Percentiles rank a stretch among this genome's conserved stretches.
phyloP scores from a whole-genome alignment of 768 basidiomycete species.

The Suillus weaverae region DNA sequence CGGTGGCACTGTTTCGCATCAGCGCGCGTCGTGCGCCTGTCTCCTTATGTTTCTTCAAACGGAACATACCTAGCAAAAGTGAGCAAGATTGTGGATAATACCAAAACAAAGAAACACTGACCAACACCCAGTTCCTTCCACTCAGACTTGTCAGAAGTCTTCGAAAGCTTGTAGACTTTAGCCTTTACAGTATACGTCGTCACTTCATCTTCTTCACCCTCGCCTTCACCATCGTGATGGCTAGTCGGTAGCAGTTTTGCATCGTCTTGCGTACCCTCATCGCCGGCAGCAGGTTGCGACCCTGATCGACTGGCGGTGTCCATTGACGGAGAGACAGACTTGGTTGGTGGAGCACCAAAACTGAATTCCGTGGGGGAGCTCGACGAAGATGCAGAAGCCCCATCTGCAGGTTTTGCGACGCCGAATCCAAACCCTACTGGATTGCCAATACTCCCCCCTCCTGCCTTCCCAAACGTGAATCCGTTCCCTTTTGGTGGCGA shows the following conservation, averaged over 20 bases:
- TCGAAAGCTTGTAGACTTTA: conserved; percentile 63
- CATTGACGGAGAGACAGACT: conserved; percentile 23
- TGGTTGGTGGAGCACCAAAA: conserved; percentile 24
- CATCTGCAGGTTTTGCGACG: conserved; percentile 21
- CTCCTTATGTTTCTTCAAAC: conserved; percentile 74
- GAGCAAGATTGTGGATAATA: neutral
- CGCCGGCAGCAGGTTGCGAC: conserved; percentile 34
- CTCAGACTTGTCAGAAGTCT: conserved; percentile 43
- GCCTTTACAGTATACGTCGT: conserved; percentile 57
- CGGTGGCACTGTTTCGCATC: conserved; percentile 70
- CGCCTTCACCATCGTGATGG: conserved; percentile 69
- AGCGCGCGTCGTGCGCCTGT: conserved; percentile 58
- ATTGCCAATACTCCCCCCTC: conserved; percentile 55
- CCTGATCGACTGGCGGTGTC: conserved; percentile 25
- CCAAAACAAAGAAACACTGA: conserved; percentile 32
- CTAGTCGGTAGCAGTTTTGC: conserved; percentile 22
- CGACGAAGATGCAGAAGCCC: conserved; percentile 15
- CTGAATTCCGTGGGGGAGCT: conserved; percentile 20
- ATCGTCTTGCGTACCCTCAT: conserved; percentile 20
- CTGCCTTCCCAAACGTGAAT: conserved; percentile 33
- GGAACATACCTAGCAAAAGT: conserved; percentile 52
- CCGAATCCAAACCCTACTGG: conserved; percentile 59
- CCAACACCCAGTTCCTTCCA: conserved; percentile 75
- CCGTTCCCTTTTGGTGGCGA: conserved; percentile 24
- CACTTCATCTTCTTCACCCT: conserved; percentile 80